Evolutionary conservation across 495 filamentous ascomycete species (phyloP).

Genomic region (Lasiosphaeris hirsuta): DNA sequence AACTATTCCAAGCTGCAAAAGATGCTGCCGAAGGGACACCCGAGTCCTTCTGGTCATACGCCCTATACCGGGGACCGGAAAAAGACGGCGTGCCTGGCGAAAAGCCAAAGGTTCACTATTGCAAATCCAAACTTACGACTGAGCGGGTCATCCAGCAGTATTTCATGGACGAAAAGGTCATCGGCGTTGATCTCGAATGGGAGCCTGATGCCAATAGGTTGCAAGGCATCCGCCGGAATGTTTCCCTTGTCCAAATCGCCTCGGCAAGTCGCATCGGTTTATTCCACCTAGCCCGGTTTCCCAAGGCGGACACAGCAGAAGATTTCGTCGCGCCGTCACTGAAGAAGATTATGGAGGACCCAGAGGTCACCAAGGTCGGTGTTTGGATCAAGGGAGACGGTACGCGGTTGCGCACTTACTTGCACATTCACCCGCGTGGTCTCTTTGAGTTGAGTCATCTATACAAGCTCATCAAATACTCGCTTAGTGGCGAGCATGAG

Average conservation of each 20-base stretch:
- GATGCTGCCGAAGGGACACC: constrained; percentile 36
- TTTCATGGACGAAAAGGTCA: constrained; percentile 64
- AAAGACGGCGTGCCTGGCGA: constrained; percentile 30
- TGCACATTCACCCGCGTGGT: constrained; percentile 60
- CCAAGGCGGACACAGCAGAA: constrained; percentile 46
- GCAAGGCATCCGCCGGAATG: constrained; percentile 56
- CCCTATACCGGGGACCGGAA: constrained; percentile 52
- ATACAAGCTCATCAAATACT: constrained; percentile 68
- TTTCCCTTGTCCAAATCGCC: constrained; percentile 78
- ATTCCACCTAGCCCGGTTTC: constrained; percentile 71
- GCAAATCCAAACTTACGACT: constrained; percentile 59
- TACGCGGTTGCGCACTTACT: constrained; percentile 62
- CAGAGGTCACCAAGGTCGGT: constrained; percentile 70
- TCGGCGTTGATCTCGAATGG: constrained; percentile 92
- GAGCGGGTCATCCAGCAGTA: constrained; percentile 62
- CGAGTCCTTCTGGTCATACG: constrained; percentile 64
- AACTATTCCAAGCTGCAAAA: constrained; percentile 43
- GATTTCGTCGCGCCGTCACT: constrained; percentile 68
- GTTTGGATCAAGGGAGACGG: constrained; percentile 73
- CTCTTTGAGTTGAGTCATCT: constrained; percentile 79
- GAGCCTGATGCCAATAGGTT: constrained; percentile 42
- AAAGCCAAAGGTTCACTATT: constrained; percentile 70
- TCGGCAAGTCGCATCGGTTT: constrained; percentile 74
- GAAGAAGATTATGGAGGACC: constrained; percentile 65
- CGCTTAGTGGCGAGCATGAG: constrained; percentile 40